Base-by-base conservation (phyloP, 2,329 filamentous ascomycete species). In the Nemania sp. region DNA sequence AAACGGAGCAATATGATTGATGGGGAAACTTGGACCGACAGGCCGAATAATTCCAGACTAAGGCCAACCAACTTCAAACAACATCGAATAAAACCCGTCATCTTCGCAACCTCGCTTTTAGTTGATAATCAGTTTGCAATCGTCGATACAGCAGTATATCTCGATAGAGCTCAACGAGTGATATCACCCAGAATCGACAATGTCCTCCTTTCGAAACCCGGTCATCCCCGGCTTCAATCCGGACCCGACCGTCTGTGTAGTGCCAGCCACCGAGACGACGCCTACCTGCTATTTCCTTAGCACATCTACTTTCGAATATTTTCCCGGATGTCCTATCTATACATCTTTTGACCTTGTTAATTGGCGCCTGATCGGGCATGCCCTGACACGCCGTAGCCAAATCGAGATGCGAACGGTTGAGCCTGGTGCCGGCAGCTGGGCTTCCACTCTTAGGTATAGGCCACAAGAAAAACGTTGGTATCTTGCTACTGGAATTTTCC, bases 271-370 rank as follows among this genome's bases (percentile, higher is more conserved):
- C 0, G 66, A 64, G 2, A 61, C 66, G 4, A 57, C 66, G 1
- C 72, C 73, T 2, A 66, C 72, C 6, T 73, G 68, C 1, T 88
- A 82, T 69, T 88, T 83, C 70, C 78, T 88, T 29, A 82, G 81
- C 39, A 87, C 83, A 3, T 87, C 85, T 0, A 84, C 83, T 0
- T 88, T 88, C 59, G 85, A 88, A 69, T 85, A 80, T 70, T 87
- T 85, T 61, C 85, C 85, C 0, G 84, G 83, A 3, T 80, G 81
- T n/a, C 82, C 84, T 13, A 83, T 88, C 58, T 86, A 87, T 66
- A 79, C 84, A 25, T 85, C 81, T 18, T 81, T 73, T 0, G 79
- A 84, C 63, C 75, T 85, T 11, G 71, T 82, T 9, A 78, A 80
- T 43, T 85, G 82, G 82, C 74, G 74, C 5, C 76, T 84, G n/a